These are phyloP conservation scores for Rhizopus arrhizus DNA, from an alignment of 371 early-diverging fungal genomes.

Conservation along the genomic window DNA sequence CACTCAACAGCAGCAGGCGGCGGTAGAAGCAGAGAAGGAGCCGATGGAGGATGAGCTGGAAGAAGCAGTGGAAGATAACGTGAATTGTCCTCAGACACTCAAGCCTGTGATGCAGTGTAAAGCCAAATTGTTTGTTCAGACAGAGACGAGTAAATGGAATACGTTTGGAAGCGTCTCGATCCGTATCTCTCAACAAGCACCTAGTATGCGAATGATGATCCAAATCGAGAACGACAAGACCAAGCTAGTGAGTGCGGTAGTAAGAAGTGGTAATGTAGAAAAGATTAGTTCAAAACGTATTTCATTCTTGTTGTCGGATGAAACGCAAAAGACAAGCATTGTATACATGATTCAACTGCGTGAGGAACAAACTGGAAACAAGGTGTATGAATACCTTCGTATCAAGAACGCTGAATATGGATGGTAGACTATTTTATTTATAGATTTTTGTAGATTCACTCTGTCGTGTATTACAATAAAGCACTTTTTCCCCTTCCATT, in stretches of 20 bases:
- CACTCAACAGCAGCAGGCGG: background rate
- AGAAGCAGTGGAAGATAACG: conserved; percentile 3
- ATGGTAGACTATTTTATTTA: conserved; percentile 25
- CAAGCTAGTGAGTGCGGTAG: conserved; percentile 42
- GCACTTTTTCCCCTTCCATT: background rate
- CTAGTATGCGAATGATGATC: conserved; percentile 47
- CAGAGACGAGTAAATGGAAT: conserved; percentile 50
- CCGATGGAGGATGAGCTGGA: conserved; percentile 4
- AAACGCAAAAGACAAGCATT: conserved; percentile 34
- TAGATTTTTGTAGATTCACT: background rate
- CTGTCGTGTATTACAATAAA: background rate
- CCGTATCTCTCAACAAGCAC: conserved; percentile 45
- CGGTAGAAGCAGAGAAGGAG: conserved; percentile 17
- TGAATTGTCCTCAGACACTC: conserved; percentile 46
- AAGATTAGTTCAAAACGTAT: conserved; percentile 38
- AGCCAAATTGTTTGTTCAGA: conserved; percentile 44
- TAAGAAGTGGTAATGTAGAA: conserved; percentile 50
- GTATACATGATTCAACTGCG: conserved; percentile 53
- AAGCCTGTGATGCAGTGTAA: conserved; percentile 47
- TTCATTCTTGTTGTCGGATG: conserved; percentile 40
- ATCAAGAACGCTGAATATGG: conserved; percentile 43
- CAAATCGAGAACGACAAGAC: conserved; percentile 52
- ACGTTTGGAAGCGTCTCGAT: conserved; percentile 40
- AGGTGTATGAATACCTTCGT: conserved; percentile 44
- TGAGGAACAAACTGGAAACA: conserved; percentile 44